These are phyloP conservation scores for Pyrus hybrid DNA, from an alignment of 331 rosid species.

Conservation along the genomic window DNA sequence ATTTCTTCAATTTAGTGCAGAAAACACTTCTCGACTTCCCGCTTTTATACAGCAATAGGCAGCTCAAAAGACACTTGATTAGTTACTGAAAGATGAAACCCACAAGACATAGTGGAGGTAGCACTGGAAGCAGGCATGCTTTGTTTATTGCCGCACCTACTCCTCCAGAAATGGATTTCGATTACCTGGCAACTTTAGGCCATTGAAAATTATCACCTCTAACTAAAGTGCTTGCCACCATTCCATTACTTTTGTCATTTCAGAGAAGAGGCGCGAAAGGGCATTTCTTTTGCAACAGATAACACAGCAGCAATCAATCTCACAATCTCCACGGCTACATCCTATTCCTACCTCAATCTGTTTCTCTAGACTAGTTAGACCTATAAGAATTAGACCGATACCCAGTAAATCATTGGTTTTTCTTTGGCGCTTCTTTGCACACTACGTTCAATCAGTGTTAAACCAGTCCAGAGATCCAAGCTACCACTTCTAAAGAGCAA, in stretches of 20 bases:
- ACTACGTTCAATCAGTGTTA: not conserved
- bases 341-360: not conserved
- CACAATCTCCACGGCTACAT: not conserved
- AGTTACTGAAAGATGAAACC: not conserved
- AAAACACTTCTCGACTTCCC: not conserved
- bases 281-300: not conserved
- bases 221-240: not conserved
- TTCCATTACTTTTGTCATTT: not conserved
- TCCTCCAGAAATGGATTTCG: conserved; percentile 1
- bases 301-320: not conserved
- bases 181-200: conserved; percentile 2
- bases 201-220: not conserved
- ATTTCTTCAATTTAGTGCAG: conserved; percentile 1
- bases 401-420: not conserved
- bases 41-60: conserved; percentile 21
- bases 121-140: conserved; percentile 11
- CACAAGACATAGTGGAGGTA: conserved; percentile 19
- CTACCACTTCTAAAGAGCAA: not conserved
- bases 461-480: not conserved
- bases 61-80: not conserved
- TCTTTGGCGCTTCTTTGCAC: not conserved
- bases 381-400: not conserved
- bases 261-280: too few species aligned
- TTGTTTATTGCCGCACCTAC: conserved; percentile 14
- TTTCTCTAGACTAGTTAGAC: not conserved